Evolutionary conservation across 1,284 basidiomycete species (phyloP).

Genomic region (Puccinia sorghi): DNA sequence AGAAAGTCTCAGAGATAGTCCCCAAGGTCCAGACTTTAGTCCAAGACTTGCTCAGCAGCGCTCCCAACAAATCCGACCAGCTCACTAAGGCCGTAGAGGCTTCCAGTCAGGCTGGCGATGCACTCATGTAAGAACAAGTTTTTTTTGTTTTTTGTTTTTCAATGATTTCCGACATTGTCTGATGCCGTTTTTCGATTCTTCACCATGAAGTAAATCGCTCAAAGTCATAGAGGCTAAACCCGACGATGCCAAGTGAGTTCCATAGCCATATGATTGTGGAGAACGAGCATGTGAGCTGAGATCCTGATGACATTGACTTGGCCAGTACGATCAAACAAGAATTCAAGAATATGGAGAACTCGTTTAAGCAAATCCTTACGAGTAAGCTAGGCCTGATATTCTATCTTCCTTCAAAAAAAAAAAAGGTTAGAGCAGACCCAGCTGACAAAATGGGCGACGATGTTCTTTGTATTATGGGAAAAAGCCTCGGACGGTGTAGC

Average conservation of each 20-base stretch:
- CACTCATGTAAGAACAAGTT: slow-evolving; percentile 2
- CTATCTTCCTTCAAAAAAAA: too few species aligned
- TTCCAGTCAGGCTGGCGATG: slow-evolving; percentile 3
- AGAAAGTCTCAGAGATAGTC: neutral
- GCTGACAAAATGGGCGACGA: neutral
- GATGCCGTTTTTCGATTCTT: neutral
- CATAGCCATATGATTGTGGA: too few species aligned
- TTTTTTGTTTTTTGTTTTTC: neutral
- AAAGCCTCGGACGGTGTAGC: slow-evolving; percentile 8
- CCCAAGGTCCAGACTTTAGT: neutral
- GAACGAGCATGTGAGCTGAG: too few species aligned
- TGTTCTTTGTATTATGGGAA: too few species aligned
- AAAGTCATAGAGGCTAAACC: neutral
- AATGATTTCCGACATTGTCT: neutral
- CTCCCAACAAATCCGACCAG: neutral
- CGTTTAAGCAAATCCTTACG: slow-evolving; percentile 1
- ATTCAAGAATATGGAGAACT: slow-evolving; percentile 27
- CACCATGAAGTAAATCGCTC: slow-evolving; percentile 15
- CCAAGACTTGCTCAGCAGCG: neutral
- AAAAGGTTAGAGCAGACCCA: neutral
- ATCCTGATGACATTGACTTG: neutral
- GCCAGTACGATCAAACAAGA: slow-evolving; percentile 9
- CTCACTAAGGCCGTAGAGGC: neutral
- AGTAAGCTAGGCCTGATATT: neutral
- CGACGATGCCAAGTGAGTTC: slow-evolving; percentile 23